Conservation (phyloP, 441 rosid species). For the Daphne laureola region DNA sequence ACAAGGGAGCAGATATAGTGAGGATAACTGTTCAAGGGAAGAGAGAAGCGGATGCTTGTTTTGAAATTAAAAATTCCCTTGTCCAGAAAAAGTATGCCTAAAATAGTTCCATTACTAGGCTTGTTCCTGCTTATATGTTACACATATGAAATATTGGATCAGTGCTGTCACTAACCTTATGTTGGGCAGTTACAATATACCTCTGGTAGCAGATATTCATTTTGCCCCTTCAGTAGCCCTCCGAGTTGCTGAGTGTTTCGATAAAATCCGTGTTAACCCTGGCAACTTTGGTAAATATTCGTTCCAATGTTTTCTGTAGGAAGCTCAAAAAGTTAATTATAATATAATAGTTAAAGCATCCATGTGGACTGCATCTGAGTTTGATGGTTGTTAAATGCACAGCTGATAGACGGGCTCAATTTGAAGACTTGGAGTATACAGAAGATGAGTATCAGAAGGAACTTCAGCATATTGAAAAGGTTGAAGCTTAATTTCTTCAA, state of each 20-base stretch:
- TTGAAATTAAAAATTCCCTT: conserved; percentile 82
- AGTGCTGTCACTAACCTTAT: conserved; percentile 11
- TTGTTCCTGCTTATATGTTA: conserved; percentile 3
- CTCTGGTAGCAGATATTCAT: conserved; percentile 95
- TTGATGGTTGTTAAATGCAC: conserved; percentile 31
- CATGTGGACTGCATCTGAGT: conserved; percentile 6
- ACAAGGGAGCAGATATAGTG: conserved; percentile 85
- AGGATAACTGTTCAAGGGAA: conserved; percentile 98
- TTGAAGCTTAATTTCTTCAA: conserved; percentile 14
- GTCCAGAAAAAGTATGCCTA: conserved; percentile 78
- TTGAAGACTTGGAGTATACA: conserved; percentile 81
- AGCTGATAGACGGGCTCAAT: conserved; percentile 98
- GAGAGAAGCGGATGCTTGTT: conserved; percentile 96
- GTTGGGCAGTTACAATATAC: conserved; percentile 76
- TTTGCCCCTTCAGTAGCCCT: conserved; percentile 90
- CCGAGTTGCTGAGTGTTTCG: conserved; percentile 92
- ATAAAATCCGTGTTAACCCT: conserved; percentile 96
- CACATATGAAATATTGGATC: conserved; percentile 9
- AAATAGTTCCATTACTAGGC: conserved; percentile 4
- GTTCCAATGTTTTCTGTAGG: conserved; percentile 7
- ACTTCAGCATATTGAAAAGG: conserved; percentile 91
- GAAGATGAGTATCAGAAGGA: conserved; percentile 93
- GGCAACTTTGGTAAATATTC: conserved; percentile 78
- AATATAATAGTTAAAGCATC: conserved; percentile 4
- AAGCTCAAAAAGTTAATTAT: too few species aligned